phyloP scores from a whole-genome alignment of 2,329 filamentous ascomycete genomes.

The Ascochyta fabae region DNA sequence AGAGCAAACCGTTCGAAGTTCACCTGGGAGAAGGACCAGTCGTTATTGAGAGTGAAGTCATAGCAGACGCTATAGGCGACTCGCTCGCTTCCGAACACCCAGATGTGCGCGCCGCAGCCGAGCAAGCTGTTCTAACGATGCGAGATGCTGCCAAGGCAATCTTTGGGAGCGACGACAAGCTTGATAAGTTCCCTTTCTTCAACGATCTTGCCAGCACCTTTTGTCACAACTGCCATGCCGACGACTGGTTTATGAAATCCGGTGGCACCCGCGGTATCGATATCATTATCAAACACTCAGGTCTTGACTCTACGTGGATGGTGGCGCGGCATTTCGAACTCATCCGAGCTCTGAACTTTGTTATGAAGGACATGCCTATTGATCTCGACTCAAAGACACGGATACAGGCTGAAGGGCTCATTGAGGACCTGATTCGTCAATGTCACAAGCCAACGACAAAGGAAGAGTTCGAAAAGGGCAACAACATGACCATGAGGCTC shows the following conservation, averaged over 20 bases:
- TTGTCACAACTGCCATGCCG: conserved; percentile 93
- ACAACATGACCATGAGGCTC: conserved; percentile 73
- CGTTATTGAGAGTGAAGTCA: conserved; percentile 81
- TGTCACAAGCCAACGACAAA: conserved; percentile 82
- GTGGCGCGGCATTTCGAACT: conserved; percentile 84
- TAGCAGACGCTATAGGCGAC: conserved; percentile 90
- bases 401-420: conserved; percentile 78
- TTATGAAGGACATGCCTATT: conserved; percentile 96
- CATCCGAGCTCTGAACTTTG: conserved; percentile 88
- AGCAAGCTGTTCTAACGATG: conserved; percentile 77
- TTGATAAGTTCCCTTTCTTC: conserved; percentile 84
- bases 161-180: conserved; percentile 74
- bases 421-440: conserved; percentile 78
- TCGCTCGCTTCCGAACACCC: conserved; percentile 85
- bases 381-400: conserved; percentile 92
- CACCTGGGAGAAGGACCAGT: conserved; percentile 85
- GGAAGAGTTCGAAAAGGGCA: conserved; percentile 74
- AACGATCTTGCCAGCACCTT: conserved; percentile 81
- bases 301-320: conserved; percentile 85
- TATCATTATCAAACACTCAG: conserved; percentile 81
- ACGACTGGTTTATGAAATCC: conserved; percentile 98
- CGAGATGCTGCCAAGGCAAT: conserved; percentile 78
- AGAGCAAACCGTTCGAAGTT: conserved; percentile 80
- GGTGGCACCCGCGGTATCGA: conserved; percentile 91
- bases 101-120: conserved; percentile 81